These are phyloP conservation scores for Diplodia sapinea DNA, from an alignment of 2,329 filamentous ascomycete species.

Conservation along the genomic window DNA sequence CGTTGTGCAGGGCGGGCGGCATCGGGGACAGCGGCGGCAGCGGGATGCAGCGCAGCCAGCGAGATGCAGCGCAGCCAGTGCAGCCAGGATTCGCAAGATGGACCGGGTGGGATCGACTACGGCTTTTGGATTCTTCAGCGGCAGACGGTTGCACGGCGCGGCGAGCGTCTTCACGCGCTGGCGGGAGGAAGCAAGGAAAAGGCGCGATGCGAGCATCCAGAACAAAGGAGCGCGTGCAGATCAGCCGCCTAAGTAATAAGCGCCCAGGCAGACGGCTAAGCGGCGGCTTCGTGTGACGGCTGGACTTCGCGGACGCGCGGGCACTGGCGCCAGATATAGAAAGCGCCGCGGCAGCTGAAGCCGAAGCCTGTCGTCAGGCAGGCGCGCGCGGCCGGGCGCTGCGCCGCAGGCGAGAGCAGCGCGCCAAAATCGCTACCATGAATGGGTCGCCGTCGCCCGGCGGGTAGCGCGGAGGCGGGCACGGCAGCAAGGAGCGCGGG, in stretches of 20 bases:
- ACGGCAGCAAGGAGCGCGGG: not conserved
- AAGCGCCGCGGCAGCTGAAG: not conserved
- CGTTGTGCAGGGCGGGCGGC: slow-evolving; percentile 18
- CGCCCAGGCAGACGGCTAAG: not conserved
- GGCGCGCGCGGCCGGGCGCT: not conserved
- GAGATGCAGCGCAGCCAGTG: too few species aligned
- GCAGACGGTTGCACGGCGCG: slow-evolving; percentile 14
- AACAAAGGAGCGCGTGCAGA: slow-evolving; percentile 7
- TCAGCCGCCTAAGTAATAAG: slow-evolving; percentile 9
- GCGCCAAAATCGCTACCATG: too few species aligned
- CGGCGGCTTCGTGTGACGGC: too few species aligned
- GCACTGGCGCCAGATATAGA: slow-evolving; percentile 1
- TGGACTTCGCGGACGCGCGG: too few species aligned
- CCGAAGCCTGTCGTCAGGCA: not conserved
- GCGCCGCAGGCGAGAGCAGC: not conserved
- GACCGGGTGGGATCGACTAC: not conserved
- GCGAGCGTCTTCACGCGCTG: not conserved
- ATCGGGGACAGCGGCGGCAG: not conserved
- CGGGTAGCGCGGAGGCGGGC: not conserved
- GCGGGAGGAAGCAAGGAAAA: slow-evolving; percentile 20
- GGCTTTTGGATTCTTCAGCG: slow-evolving; percentile 17
- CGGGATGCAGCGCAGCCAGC: not conserved
- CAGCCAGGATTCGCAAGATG: not conserved
- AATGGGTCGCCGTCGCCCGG: not conserved
- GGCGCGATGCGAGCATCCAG: slow-evolving; percentile 7